A percentile compares a stretch with the other conserved stretches of the same genome.
phyloP scores from a whole-genome alignment of 23 red algal species.

The Gracilariopsis chorda region DNA sequence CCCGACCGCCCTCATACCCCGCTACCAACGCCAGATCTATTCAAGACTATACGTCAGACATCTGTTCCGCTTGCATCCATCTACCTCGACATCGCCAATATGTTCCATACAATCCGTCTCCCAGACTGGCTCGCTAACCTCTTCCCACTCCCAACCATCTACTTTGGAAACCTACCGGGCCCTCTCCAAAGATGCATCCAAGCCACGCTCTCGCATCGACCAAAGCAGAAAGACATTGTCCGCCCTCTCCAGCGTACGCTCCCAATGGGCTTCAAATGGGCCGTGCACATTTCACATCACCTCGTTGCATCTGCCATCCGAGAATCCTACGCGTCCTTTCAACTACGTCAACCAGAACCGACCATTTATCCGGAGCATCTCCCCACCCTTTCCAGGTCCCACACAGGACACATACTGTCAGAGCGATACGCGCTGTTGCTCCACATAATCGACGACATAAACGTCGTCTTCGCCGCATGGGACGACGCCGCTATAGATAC shows the following conservation, averaged over 20 bases:
- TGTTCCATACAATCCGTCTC: slow-evolving; percentile 30
- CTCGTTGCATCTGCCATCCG: neutral
- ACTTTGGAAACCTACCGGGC: neutral
- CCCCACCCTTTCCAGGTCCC: neutral
- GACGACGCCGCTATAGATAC: neutral
- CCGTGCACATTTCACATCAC: slow-evolving; percentile 5
- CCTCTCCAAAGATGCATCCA: neutral
- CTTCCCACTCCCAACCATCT: neutral
- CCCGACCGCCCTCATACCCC: neutral
- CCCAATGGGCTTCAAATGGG: slow-evolving; percentile 34
- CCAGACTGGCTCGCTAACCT: neutral
- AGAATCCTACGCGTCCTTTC: neutral
- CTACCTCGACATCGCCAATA: slow-evolving; percentile 1
- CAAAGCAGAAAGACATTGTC: neutral
- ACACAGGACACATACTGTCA: neutral
- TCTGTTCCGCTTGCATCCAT: neutral
- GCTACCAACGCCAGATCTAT: neutral
- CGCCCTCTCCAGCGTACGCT: neutral
- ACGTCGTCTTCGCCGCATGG: neutral
- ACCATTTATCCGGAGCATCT: neutral
- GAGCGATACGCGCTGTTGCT: neutral
- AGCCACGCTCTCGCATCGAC: neutral
- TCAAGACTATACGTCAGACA: neutral
- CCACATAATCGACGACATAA: slow-evolving; percentile 21
- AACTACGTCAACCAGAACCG: neutral